Percentiles rank a stretch among this genome's conserved stretches.
phyloP scores from a whole-genome alignment of 305 asterid genomes.

The Fraxinus latifolia region DNA sequence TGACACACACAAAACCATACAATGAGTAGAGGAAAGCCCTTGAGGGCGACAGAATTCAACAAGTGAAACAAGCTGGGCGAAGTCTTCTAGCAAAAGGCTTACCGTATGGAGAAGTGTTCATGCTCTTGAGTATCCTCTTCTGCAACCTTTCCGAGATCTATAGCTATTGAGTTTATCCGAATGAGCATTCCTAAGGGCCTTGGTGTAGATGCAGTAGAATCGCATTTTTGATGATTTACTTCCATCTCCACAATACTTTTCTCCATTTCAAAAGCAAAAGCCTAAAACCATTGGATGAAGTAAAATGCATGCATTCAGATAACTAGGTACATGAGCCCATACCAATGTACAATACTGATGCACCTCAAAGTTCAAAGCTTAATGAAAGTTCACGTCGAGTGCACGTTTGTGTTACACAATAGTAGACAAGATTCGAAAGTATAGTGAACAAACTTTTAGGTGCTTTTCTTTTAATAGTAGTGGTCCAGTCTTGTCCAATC shows the following conservation, averaged over 20 bases:
- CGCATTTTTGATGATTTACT: slow-evolving; percentile 20
- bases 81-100: slow-evolving; percentile 4
- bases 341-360: neutral
- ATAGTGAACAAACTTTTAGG: neutral
- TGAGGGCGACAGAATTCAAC: neutral
- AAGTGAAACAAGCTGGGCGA: neutral
- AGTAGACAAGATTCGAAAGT: neutral
- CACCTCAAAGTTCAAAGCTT: neutral
- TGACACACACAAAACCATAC: neutral
- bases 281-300: neutral
- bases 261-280: slow-evolving; percentile 7
- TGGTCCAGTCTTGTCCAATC: neutral
- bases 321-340: slow-evolving; percentile 3
- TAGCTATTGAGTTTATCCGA: neutral
- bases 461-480: neutral
- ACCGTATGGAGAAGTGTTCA: slow-evolving; percentile 41
- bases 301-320: neutral
- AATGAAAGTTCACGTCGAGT: neutral
- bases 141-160: neutral
- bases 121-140: slow-evolving; percentile 18
- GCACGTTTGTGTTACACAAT: neutral
- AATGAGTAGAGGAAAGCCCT: neutral
- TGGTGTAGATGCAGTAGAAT: slow-evolving; percentile 9
- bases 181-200: neutral
- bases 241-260: slow-evolving; percentile 6